Base-by-base conservation (phyloP, 108 stramenopile genomes). In the Cyclotella choctawhatcheeana region DNA sequence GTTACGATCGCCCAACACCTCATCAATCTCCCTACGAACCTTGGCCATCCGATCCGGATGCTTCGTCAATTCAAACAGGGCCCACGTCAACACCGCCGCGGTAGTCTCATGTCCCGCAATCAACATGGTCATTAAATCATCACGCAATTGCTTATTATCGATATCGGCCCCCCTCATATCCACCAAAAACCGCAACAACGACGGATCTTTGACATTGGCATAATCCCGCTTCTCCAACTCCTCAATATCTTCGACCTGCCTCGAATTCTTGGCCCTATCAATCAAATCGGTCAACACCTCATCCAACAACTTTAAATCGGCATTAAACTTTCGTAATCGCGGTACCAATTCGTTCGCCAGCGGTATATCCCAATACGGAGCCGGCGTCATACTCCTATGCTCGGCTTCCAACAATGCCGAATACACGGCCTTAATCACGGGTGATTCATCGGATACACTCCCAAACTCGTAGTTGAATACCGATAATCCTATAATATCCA, bases 31-130 rank as follows among this genome's bases (percentile, higher is more conserved):
- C 8, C 67, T 91, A 47, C 78, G 82, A 0, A 84, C 83, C 56
- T 91, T 82, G 31, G 70, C 71, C 83, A 95, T 85, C 16, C 79
- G 67, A 14, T 94, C 93, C 5, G 94, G 96, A 54, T 96, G 79
- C 53, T 90, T 93, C 45, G 87, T 88, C 40, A 98, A 48, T 70
- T 97, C 98, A 71, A 97, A 98, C 24, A 97, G 69, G 1, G 95
- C 89, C 98, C 98, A 98, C 5, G 96, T 98, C 25, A 98, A 73
- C 10, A 97, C 94, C 5, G 98, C 95, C 13, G 97, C 98, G 6
- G 98, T 98, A 7, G 98, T 98, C 80, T 98, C 98, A 83, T 98
- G 98, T 13, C 98, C 98, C 5, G 98, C 98, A 64, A 98, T 94
- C 37, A 98, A 75, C 97, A 98, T 98, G 45, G 97, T 98, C 97